Percentiles rank a stretch among this genome's conserved stretches.
Evolutionary conservation across 257 asterid species (phyloP).

Genomic region (Ballota nigra): DNA sequence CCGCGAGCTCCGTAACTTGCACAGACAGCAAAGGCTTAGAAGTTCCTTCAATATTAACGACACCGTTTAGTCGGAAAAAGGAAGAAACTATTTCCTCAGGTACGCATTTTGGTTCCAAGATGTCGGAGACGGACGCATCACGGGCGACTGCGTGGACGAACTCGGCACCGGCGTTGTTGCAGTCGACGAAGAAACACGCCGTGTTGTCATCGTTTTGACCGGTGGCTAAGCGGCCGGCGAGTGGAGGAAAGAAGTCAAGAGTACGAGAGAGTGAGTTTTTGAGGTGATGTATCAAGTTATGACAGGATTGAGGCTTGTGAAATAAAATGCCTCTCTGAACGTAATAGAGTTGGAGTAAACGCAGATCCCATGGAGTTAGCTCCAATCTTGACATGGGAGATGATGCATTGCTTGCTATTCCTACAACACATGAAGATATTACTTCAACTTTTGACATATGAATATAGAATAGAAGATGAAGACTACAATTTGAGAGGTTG

Average conservation of each 20-base stretch:
- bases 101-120: slow-evolving; percentile 11
- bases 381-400: too few relatives aligned
- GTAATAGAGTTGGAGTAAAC: neutral
- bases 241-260: too few relatives aligned
- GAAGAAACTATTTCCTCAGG: slow-evolving; percentile 29
- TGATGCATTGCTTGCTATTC: neutral
- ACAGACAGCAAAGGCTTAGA: slow-evolving; percentile 38
- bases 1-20: slow-evolving; percentile 39
- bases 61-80: slow-evolving; percentile 30
- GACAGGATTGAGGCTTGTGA: slow-evolving; percentile 1
- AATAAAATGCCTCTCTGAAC: slow-evolving; percentile 25
- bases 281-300: slow-evolving; percentile 32
- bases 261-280: slow-evolving; percentile 40
- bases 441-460: slow-evolving; percentile 9
- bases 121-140: slow-evolving; percentile 16
- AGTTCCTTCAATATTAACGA: slow-evolving; percentile 25
- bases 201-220: slow-evolving; percentile 19
- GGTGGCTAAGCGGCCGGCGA: too few relatives aligned
- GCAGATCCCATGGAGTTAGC: slow-evolving; percentile 32
- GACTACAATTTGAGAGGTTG: too few relatives aligned
- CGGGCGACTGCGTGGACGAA: slow-evolving; percentile 23
- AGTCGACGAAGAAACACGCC: slow-evolving; percentile 28
- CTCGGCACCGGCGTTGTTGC: slow-evolving; percentile 26
- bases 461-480: too few relatives aligned
- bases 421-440: slow-evolving; percentile 1